Conservation (phyloP, 441 rosid genomes). For the Pelargonium cotyledonis region DNA sequence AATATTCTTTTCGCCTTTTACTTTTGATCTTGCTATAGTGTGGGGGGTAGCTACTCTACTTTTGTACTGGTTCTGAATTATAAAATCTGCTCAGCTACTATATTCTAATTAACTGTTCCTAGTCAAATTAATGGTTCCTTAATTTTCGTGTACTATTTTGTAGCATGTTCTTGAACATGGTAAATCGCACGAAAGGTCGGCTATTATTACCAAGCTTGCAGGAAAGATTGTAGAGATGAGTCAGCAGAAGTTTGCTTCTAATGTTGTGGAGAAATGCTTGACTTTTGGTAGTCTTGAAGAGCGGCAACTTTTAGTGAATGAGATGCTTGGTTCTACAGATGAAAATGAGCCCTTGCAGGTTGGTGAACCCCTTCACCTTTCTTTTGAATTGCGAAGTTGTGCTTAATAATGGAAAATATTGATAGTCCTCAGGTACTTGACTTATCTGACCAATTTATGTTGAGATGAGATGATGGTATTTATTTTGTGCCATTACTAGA, state of each 20-base stretch:
- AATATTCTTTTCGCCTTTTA: neutral
- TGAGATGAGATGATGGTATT: neutral
- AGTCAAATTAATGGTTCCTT: slow-evolving; percentile 15
- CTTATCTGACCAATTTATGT: neutral
- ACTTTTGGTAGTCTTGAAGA: slow-evolving; percentile 70
- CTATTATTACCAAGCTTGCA: slow-evolving; percentile 69
- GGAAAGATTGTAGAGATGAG: slow-evolving; percentile 92
- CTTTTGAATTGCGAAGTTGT: neutral
- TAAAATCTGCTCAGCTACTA: neutral
- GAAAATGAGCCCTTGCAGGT: slow-evolving; percentile 97
- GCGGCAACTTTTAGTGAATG: slow-evolving; percentile 65
- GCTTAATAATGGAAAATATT: neutral
- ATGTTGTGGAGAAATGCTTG: slow-evolving; percentile 86
- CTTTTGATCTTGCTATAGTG: neutral
- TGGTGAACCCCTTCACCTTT: slow-evolving; percentile 15
- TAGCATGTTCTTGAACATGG: slow-evolving; percentile 91
- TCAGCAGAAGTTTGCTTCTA: slow-evolving; percentile 90
- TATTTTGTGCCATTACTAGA: neutral
- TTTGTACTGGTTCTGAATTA: neutral
- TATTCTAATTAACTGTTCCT: slow-evolving; percentile 1
- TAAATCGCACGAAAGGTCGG: slow-evolving; percentile 69
- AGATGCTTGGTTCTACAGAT: slow-evolving; percentile 84
- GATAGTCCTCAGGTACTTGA: neutral
- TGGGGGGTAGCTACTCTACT: neutral
- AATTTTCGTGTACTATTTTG: slow-evolving; percentile 7